Conservation (phyloP, 768 basidiomycete species). For the Cystoderma amianthinum region DNA sequence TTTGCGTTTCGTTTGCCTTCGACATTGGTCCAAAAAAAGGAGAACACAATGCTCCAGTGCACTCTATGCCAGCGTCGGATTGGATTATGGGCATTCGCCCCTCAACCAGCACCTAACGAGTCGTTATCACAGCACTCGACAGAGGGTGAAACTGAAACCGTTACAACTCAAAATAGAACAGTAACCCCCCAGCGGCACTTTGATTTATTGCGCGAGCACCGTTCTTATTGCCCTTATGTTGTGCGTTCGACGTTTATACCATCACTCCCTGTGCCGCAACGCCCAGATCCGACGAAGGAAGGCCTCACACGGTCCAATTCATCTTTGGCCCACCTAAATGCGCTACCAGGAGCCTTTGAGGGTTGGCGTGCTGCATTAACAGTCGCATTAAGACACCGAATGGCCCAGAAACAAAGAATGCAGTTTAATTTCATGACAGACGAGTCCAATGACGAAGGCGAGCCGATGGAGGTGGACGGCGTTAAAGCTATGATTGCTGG, state of each 20-base stretch:
- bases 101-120: slow-evolving; percentile 9
- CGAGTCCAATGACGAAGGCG: slow-evolving; percentile 10
- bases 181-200: slow-evolving; percentile 41
- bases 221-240: slow-evolving; percentile 83
- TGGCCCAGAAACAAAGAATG: slow-evolving; percentile 46
- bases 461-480: slow-evolving; percentile 33
- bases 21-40: slow-evolving; percentile 23
- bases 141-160: slow-evolving; percentile 7
- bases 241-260: slow-evolving; percentile 63
- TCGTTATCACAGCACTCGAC: slow-evolving; percentile 3
- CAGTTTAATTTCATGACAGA: slow-evolving; percentile 21
- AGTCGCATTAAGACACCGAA: slow-evolving; percentile 59
- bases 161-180: slow-evolving; percentile 17
- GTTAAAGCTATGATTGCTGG: slow-evolving; percentile 73
- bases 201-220: slow-evolving; percentile 75
- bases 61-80: slow-evolving; percentile 70
- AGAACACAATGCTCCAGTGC: slow-evolving; percentile 56
- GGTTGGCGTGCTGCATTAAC: slow-evolving; percentile 80
- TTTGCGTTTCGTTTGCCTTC: slow-evolving; percentile 21
- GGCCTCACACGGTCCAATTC: background rate
- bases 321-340: slow-evolving; percentile 17
- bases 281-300: slow-evolving; percentile 2
- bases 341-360: slow-evolving; percentile 40
- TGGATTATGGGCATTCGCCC: slow-evolving; percentile 69
- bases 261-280: slow-evolving; percentile 33